Conservation (phyloP, 495 filamentous ascomycete species). For the Xylaria telfairii region DNA sequence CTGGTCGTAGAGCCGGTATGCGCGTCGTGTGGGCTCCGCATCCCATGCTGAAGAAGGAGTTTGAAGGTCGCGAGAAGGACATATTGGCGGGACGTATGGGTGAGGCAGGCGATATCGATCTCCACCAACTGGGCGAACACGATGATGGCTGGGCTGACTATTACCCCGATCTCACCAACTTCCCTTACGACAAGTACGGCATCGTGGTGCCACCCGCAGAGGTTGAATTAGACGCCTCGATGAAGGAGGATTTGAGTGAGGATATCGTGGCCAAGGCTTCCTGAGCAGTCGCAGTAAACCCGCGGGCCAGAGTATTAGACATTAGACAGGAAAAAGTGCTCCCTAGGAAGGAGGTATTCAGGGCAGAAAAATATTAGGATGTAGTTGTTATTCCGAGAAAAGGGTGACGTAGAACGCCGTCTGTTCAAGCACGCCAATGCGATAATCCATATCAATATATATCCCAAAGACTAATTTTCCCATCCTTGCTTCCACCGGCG, state of each 20-base stretch:
- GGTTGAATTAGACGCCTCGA: constrained; percentile 45
- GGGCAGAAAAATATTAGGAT: background rate
- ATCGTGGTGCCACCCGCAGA: constrained; percentile 55
- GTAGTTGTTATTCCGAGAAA: background rate
- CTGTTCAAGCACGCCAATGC: background rate
- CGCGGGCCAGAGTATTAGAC: background rate
- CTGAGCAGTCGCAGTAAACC: constrained; percentile 7
- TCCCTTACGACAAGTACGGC: constrained; percentile 76
- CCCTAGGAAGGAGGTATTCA: background rate
- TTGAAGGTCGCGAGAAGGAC: constrained; percentile 74
- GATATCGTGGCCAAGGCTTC: constrained; percentile 30
- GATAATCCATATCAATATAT: constrained; percentile 66
- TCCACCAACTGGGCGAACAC: constrained; percentile 61
- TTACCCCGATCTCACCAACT: constrained; percentile 65
- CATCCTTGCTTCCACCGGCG: constrained; percentile 90
- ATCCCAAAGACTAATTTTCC: constrained; percentile 95
- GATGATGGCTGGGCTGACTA: constrained; percentile 79
- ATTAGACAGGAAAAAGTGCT: background rate
- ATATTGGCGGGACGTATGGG: constrained; percentile 85
- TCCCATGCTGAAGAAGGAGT: constrained; percentile 75
- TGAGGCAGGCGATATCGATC: constrained; percentile 59
- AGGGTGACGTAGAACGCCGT: background rate
- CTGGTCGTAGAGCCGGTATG: constrained; percentile 92
- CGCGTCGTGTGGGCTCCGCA: constrained; percentile 93
- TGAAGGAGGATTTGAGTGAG: constrained; percentile 37